Conservation (phyloP, 352 stramenopile species). For the Bremia lactucae region DNA sequence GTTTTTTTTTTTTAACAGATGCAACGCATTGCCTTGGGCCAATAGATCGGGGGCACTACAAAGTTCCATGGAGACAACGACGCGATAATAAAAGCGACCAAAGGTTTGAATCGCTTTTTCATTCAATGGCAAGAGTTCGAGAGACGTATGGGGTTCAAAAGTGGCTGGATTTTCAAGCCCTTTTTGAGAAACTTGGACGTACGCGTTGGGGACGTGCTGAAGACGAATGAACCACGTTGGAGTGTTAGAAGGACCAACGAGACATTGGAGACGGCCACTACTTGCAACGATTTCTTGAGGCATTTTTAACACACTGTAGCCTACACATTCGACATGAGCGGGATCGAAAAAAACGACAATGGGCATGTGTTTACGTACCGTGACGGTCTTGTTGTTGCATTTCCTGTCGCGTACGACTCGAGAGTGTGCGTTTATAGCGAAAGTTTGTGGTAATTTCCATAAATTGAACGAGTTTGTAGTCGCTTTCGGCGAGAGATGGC, state of each 20-base stretch:
- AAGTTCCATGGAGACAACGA: constrained; percentile 70
- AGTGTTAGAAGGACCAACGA: constrained; percentile 36
- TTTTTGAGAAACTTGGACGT: too few species aligned
- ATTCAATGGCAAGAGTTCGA: constrained; percentile 29
- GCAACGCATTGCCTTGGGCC: constrained; percentile 48
- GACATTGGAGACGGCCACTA: constrained; percentile 43
- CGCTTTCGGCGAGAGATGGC: constrained; percentile 22
- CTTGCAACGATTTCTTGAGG: constrained; percentile 61
- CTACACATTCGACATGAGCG: not conserved
- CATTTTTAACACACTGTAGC: constrained; percentile 68
- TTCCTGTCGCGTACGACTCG: constrained; percentile 15
- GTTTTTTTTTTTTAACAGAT: constrained; percentile 77
- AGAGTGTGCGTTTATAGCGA: constrained; percentile 11
- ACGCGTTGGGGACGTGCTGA: constrained; percentile 57
- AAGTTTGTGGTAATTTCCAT: constrained; percentile 53
- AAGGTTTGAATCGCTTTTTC: constrained; percentile 29
- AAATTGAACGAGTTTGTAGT: constrained; percentile 47
- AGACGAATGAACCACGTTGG: constrained; percentile 67
- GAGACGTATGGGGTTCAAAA: too few species aligned
- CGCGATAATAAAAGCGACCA: constrained; percentile 59
- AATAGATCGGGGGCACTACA: constrained; percentile 60
- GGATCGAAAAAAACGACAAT: too few species aligned
- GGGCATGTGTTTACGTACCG: constrained; percentile 14
- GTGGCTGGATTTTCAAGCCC: too few species aligned
- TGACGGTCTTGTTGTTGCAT: constrained; percentile 33